Evolutionary conservation across 1,284 basidiomycete species (phyloP).

Genomic region (Rhodotorula mucilaginosa): DNA sequence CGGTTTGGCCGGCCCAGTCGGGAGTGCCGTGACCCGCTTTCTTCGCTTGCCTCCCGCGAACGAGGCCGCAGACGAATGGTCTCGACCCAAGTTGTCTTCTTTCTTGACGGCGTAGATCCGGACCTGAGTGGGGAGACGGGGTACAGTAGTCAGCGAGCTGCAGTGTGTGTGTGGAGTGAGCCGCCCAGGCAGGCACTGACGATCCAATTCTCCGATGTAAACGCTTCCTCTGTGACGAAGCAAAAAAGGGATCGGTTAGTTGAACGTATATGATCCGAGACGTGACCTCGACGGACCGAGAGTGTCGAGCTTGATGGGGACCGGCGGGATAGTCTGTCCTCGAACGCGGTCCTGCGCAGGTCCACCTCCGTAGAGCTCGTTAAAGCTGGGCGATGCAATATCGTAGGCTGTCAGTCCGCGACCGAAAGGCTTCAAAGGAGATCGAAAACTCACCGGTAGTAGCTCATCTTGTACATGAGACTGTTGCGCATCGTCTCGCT

Average conservation of each 20-base stretch:
- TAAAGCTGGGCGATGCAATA: slow-evolving; percentile 59
- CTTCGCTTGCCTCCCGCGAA: slow-evolving; percentile 84
- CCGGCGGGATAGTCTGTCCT: slow-evolving; percentile 69
- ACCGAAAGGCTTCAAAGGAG: not conserved
- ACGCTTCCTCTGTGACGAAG: slow-evolving; percentile 72
- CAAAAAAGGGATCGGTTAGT: slow-evolving; percentile 22
- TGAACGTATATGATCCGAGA: not conserved
- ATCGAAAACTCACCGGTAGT: slow-evolving; percentile 68
- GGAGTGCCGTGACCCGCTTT: slow-evolving; percentile 52
- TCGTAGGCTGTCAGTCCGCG: not conserved
- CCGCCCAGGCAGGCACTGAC: slow-evolving; percentile 55
- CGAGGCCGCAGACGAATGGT: slow-evolving; percentile 77
- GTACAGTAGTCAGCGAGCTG: not conserved
- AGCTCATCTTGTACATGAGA: slow-evolving; percentile 84
- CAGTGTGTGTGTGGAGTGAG: not conserved
- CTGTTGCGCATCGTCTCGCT: slow-evolving; percentile 89
- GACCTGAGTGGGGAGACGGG: slow-evolving; percentile 54
- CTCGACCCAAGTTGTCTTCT: slow-evolving; percentile 84
- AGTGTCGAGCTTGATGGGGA: slow-evolving; percentile 78
- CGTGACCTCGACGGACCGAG: slow-evolving; percentile 60
- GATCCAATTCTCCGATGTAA: slow-evolving; percentile 98
- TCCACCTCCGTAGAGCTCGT: slow-evolving; percentile 76
- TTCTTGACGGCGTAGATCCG: slow-evolving; percentile 96
- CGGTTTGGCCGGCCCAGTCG: not conserved
- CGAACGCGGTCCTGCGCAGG: slow-evolving; percentile 78